Evolutionary conservation across 306 rosid species (phyloP).

Genomic region (Ziziphus jujuba): DNA sequence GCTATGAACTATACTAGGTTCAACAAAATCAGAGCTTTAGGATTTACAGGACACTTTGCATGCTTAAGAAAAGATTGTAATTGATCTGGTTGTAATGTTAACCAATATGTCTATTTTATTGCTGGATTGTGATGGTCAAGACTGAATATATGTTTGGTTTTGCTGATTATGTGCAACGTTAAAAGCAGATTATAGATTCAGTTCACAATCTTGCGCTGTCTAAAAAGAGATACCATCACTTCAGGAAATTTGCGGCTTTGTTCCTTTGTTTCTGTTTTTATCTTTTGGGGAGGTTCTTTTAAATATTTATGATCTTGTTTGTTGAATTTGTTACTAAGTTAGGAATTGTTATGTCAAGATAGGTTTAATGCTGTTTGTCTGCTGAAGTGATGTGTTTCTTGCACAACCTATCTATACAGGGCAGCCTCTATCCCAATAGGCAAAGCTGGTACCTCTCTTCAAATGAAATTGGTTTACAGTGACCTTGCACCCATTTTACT

Average conservation of each 20-base stretch:
- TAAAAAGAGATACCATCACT: background rate
- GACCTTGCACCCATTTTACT: conserved; percentile 60
- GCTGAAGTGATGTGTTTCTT: background rate
- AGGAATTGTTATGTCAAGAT: background rate
- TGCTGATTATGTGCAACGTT: conserved; percentile 1
- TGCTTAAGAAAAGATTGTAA: background rate
- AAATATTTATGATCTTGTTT: background rate
- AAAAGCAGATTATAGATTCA: background rate
- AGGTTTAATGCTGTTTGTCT: conserved; percentile 1
- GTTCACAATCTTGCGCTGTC: background rate
- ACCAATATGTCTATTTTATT: background rate
- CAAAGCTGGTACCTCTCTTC: conserved; percentile 53
- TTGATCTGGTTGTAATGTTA: background rate
- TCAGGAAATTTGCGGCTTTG: background rate
- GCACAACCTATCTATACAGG: conserved; percentile 41
- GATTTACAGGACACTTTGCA: background rate
- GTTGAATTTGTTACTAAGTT: background rate
- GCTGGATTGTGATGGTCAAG: background rate
- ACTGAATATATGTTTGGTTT: background rate
- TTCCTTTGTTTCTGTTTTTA: background rate
- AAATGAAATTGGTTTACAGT: conserved; percentile 66
- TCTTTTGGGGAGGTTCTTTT: too few relatives aligned
- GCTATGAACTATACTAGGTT: background rate
- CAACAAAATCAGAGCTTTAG: background rate
- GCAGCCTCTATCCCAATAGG: conserved; percentile 69